Evolutionary conservation across 2,329 filamentous ascomycete species (phyloP), one percentile per base, ranked within the genome.

Genomic region (Neopestalotiopsis sp.): DNA sequence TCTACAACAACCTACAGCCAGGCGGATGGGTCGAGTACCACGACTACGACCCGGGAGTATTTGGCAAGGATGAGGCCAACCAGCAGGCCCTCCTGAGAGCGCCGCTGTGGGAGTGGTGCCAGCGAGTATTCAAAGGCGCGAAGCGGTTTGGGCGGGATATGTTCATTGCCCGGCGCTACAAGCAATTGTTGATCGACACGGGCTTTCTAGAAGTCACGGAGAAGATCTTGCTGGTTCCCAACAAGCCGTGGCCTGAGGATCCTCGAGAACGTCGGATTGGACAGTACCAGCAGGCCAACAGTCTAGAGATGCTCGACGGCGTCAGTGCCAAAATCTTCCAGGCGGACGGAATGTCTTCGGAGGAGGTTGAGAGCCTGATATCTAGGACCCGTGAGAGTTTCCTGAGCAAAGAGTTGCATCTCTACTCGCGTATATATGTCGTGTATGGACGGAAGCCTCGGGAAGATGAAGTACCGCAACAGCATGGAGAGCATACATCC

Each of bases 21-120:
- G 67, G 67, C 30, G 67, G 67, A 3, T 69, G 67, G 67, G 67
- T 61, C 20, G 67, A 69, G 32, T 66, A 69, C 40, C 67, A 69
- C 24, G 66, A 67, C n/a, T 61, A 61, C 66, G 42, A 56, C 24
- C 58, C 58, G n/a, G 66, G 61, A 20, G 45, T 67, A 6, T 66
- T 66, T 32, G 65, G 65, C 65, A 66, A 66, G 53, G 65, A 66
- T 28, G 49, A 66, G 28, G 65, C 56, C 6, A 58, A 58, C 32
- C 65, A 66, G 28, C 30, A 66, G 38, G 65, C 65, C 28, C 20
- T 66, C 45, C 12, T 58, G 7, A 20, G 14, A 10, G 28, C 65
- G 24, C 38, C 66, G 5, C 20, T 69, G 38, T 65, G 62, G n/a
- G 53, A 66, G 40, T 67, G 65, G 58, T 62, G 32, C 34, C 30